A percentile compares a stretch with the other conserved stretches of the same genome.
These are phyloP conservation scores for Juglanconis oblonga DNA, from an alignment of 2,329 filamentous ascomycete species.

Conservation along the genomic window DNA sequence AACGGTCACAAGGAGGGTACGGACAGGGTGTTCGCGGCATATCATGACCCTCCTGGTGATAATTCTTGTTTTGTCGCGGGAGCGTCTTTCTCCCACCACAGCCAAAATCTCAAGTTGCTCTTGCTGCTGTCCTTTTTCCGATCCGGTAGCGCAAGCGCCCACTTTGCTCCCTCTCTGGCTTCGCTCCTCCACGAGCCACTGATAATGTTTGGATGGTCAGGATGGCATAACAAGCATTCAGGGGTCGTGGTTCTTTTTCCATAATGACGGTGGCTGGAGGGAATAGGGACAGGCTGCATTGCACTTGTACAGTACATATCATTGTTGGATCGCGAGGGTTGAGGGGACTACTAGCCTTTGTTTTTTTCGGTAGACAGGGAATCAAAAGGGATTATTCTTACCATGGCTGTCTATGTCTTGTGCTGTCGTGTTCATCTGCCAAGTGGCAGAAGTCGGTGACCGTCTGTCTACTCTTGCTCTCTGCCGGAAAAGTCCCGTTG, in stretches of 20 bases:
- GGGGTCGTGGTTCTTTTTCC: slow-evolving; percentile 11
- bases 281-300: slow-evolving; percentile 13
- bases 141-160: slow-evolving; percentile 5
- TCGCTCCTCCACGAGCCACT: slow-evolving; percentile 4
- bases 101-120: slow-evolving; percentile 10
- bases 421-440: not conserved
- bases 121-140: slow-evolving; percentile 7
- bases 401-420: not conserved
- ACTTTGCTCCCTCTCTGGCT: slow-evolving; percentile 15
- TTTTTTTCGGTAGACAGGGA: slow-evolving; percentile 16
- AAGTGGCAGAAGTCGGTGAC: not conserved
- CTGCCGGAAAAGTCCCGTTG: no score
- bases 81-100: slow-evolving; percentile 1
- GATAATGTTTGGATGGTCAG: slow-evolving; percentile 16
- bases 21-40: slow-evolving; percentile 13
- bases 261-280: slow-evolving; percentile 10
- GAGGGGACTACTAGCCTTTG: slow-evolving; percentile 9
- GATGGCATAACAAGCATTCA: slow-evolving; percentile 14
- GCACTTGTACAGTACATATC: slow-evolving; percentile 21
- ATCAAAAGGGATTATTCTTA: slow-evolving; percentile 16
- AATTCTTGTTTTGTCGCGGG: slow-evolving; percentile 8
- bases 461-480: not conserved
- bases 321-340: slow-evolving; percentile 13
- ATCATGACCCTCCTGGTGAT: slow-evolving; percentile 1
- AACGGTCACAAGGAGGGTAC: slow-evolving; percentile 8